These are phyloP conservation scores for Neckera pumila DNA, from an alignment of 225 moss, liverwort and hornwort genomes.

Conservation along the genomic window DNA sequence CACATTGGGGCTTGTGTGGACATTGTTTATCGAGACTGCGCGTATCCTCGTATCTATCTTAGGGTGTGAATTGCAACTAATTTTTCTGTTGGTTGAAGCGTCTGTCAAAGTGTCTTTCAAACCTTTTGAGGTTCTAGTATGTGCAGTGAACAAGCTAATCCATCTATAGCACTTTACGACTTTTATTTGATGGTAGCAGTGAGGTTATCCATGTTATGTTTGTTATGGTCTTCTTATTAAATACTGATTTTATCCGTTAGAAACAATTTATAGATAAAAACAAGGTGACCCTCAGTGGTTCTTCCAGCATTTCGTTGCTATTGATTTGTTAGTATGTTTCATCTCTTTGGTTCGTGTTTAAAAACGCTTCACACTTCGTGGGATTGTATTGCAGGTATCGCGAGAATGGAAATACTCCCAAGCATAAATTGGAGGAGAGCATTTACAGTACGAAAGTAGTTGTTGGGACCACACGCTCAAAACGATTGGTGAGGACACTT, in stretches of 20 bases:
- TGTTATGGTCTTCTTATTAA: neutral
- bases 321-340: neutral
- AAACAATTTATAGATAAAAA: neutral
- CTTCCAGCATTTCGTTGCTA: neutral
- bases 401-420: constrained; percentile 27
- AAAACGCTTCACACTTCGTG: neutral
- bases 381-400: constrained; percentile 14
- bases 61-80: neutral
- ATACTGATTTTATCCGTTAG: neutral
- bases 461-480: constrained; percentile 50
- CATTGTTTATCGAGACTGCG: neutral
- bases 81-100: neutral
- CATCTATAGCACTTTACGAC: neutral
- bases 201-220: neutral
- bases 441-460: constrained; percentile 47
- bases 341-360: neutral
- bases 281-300: neutral
- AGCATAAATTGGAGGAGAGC: constrained; percentile 14
- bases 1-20: neutral
- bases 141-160: neutral
- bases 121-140: neutral
- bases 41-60: neutral
- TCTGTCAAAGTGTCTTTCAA: neutral
- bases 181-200: neutral
- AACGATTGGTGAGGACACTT: constrained; percentile 33